phyloP scores from a whole-genome alignment of 2,329 filamentous ascomycete species.

The Colletotrichum salicis region DNA sequence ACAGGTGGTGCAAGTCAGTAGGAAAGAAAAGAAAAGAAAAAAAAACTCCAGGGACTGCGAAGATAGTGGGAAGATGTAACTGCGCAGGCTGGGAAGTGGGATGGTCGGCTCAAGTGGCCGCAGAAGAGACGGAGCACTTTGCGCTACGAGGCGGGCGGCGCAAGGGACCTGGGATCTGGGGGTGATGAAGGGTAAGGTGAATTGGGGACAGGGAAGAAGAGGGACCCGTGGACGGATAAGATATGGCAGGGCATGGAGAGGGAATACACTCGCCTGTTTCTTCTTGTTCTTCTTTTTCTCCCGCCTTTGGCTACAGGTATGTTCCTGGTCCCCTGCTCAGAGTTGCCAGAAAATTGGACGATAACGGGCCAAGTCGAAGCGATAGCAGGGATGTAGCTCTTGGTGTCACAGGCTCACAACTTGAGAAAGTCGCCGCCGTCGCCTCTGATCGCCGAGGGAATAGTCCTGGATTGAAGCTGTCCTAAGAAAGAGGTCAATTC shows the following conservation, averaged over 20 bases:
- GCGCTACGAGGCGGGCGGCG: background rate
- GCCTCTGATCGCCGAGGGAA: conserved; percentile 4
- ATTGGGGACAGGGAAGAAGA: background rate
- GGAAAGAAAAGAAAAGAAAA: background rate
- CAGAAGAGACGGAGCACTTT: conserved; percentile 16
- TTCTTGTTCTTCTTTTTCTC: background rate
- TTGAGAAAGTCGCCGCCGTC: background rate
- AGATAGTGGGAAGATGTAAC: conserved; percentile 19
- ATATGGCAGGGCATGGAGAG: conserved; percentile 6
- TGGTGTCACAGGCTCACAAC: background rate
- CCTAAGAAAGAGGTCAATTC: conserved; percentile 6
- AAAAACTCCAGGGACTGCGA: background rate
- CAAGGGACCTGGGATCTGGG: conserved; percentile 21
- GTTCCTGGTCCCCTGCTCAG: conserved; percentile 15
- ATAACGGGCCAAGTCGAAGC: conserved; percentile 22
- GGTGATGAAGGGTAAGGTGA: conserved; percentile 1
- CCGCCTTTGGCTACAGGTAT: background rate
- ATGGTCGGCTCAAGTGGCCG: conserved; percentile 11
- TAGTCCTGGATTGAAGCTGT: background rate
- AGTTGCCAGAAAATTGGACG: conserved; percentile 6
- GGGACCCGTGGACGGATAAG: conserved; percentile 3
- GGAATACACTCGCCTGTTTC: background rate
- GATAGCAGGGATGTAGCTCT: conserved; percentile 32
- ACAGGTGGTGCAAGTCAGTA: conserved; percentile 25
- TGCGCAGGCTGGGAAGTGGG: conserved; percentile 27